Conservation (phyloP, 345 rosid genomes). For the Citrus trifoliata region DNA sequence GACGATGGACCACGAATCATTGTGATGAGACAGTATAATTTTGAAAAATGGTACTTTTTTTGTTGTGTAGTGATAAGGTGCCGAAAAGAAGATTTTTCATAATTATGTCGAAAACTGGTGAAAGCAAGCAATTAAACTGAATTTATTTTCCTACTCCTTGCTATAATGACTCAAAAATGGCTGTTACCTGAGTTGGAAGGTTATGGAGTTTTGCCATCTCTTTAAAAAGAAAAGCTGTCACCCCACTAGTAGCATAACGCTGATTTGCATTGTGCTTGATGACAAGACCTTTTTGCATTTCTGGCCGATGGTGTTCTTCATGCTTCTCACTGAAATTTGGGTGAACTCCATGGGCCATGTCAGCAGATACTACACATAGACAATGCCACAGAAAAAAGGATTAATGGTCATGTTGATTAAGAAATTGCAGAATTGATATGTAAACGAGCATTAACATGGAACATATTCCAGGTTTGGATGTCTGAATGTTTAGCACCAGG, state of each 20-base stretch:
- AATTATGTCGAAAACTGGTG: too few species aligned
- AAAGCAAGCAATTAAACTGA: too few species aligned
- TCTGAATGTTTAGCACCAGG: background rate
- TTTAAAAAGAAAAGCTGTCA: constrained; percentile 86
- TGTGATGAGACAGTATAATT: background rate
- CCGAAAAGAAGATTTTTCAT: too few species aligned
- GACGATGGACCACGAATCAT: background rate
- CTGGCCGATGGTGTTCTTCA: constrained; percentile 89
- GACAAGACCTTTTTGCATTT: constrained; percentile 85
- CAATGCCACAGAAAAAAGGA: constrained; percentile 7
- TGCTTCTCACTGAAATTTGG: constrained; percentile 88
- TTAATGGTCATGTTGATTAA: background rate
- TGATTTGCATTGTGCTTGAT: constrained; percentile 96
- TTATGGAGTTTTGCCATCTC: constrained; percentile 77
- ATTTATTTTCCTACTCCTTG: too few species aligned
- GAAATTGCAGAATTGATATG: background rate
- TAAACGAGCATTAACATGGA: background rate
- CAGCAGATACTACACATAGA: constrained; percentile 67
- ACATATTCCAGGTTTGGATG: background rate
- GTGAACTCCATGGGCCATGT: constrained; percentile 98
- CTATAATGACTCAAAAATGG: background rate
- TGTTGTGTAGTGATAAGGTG: too few species aligned
- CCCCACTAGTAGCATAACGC: constrained; percentile 90
- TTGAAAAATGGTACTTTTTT: background rate
- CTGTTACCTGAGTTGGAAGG: constrained; percentile 84